phyloP scores from a whole-genome alignment of 2,329 filamentous ascomycete genomes.

The Sclerotinia spermophila region DNA sequence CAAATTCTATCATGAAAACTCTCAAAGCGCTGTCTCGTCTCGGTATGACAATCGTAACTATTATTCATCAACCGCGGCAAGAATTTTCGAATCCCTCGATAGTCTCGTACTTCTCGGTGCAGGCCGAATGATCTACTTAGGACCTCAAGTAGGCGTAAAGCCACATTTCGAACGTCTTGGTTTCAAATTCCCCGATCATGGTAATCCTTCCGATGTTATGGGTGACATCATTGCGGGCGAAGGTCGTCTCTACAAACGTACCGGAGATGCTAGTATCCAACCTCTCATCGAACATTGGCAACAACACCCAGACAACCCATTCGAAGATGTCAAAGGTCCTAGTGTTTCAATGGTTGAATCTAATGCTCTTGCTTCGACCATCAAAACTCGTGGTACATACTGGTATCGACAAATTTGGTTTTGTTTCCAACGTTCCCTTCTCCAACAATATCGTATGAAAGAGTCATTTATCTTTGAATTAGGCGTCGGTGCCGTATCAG shows the following conservation, averaged over 20 bases:
- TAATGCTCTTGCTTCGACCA: constrained; percentile 43
- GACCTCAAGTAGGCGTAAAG: constrained; percentile 43
- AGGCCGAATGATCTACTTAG: constrained; percentile 54
- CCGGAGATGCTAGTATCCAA: constrained; percentile 47
- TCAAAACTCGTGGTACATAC: constrained; percentile 49
- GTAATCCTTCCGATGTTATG: constrained; percentile 55
- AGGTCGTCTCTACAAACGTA: constrained; percentile 47
- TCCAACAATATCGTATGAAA: constrained; percentile 54
- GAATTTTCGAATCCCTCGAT: constrained; percentile 57
- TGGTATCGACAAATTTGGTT: constrained; percentile 50
- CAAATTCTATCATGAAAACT: constrained; percentile 60
- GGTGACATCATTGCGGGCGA: constrained; percentile 61
- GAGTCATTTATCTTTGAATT: constrained; percentile 53
- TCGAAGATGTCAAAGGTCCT: neutral
- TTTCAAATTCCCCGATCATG: constrained; percentile 47
- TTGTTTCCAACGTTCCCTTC: constrained; percentile 49
- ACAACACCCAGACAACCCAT: neutral
- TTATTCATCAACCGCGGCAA: constrained; percentile 53
- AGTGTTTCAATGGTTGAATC: constrained; percentile 40
- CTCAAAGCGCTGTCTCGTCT: constrained; percentile 56
- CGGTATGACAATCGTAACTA: constrained; percentile 52
- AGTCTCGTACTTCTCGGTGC: constrained; percentile 59
- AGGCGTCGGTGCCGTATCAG: constrained; percentile 49
- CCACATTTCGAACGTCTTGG: constrained; percentile 51
- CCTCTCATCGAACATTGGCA: constrained; percentile 49